These are phyloP conservation scores for Pecoramyces ruminantium DNA, from an alignment of 192 early-diverging fungal genomes.

Conservation along the genomic window DNA sequence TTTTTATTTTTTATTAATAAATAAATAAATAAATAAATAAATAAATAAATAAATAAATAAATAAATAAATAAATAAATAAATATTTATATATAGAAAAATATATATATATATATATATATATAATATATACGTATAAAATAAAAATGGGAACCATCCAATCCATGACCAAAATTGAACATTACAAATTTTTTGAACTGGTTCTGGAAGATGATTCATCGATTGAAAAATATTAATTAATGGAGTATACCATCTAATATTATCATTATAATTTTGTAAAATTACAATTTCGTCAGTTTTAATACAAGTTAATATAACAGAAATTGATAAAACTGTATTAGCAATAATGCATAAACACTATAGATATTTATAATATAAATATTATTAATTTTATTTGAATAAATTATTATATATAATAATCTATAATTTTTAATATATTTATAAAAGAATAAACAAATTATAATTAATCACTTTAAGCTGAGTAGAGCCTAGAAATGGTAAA, in stretches of 20 bases:
- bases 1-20: too few relatives aligned
- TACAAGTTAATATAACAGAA: constrained; percentile 48
- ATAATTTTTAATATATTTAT: too few relatives aligned
- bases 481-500: constrained; percentile 47
- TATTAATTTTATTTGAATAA: too few relatives aligned
- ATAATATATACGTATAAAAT: constrained; percentile 60
- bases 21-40: too few relatives aligned
- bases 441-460: too few relatives aligned
- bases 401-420: too few relatives aligned
- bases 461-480: constrained; percentile 53
- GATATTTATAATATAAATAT: too few relatives aligned
- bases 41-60: too few relatives aligned
- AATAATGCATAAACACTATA: constrained; percentile 42
- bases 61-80: too few relatives aligned
- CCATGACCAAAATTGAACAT: constrained; percentile 88
- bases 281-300: constrained; percentile 30
- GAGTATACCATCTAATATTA: constrained; percentile 9
- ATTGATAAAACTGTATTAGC: constrained; percentile 42
- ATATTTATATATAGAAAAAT: too few relatives aligned
- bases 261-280: constrained; percentile 4
- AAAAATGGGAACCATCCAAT: constrained; percentile 94
- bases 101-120: too few relatives aligned
- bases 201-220: constrained; percentile 41
- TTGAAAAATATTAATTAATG: constrained; percentile 18
- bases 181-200: constrained; percentile 59